Base-by-base conservation (phyloP, 2,329 filamentous ascomycete species). In the Verticillium nonalfalfae region DNA sequence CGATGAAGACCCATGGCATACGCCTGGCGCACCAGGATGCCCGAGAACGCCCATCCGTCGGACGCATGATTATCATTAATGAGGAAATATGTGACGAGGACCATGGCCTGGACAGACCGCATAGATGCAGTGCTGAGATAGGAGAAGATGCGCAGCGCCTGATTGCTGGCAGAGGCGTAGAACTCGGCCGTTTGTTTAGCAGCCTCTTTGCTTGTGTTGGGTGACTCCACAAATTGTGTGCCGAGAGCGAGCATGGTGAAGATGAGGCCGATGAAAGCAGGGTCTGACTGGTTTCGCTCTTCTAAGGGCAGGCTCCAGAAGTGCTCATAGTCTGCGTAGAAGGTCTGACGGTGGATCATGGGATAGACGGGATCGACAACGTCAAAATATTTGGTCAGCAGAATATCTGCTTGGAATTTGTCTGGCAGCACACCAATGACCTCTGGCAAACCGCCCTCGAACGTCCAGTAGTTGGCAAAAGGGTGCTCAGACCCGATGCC, bases 1-100 rank as follows among this genome's bases (percentile, higher is more conserved):
- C 90, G 85, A 71, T 94, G 90, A 13, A 94, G 74, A 0, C 90
- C 89, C 87, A 94, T 90, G 31, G 90, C 90, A 68, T 93, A 93
- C 0, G 90, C 86, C 73, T 94, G 90, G 33, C 90, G 82, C 65
- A 91, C 87, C 26, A 92, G 74, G 33, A 94, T 88, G 6, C 90
- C 90, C 0, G 88, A 89, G 78, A 93, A 94, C 0, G 90, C 88
- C 87, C 90, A 94, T 1, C 90, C 90, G 70, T 94, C 90, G 0
- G 88, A 90, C 4, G 90, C 90, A 68, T 93, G 90, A 68, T 93
- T 93, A 72, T 94, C 90, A 68, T 94, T 94, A 77, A 93, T 93
- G 39, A 94, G 79, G 67, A 94, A 94, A 70, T 93, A 93, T 0
- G 87, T 87, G 62, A 93, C n/a, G 61, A 94, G 75, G 0, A 93